These are phyloP conservation scores for Leonotis leonurus DNA, from an alignment of 257 asterid species.

Conservation along the genomic window DNA sequence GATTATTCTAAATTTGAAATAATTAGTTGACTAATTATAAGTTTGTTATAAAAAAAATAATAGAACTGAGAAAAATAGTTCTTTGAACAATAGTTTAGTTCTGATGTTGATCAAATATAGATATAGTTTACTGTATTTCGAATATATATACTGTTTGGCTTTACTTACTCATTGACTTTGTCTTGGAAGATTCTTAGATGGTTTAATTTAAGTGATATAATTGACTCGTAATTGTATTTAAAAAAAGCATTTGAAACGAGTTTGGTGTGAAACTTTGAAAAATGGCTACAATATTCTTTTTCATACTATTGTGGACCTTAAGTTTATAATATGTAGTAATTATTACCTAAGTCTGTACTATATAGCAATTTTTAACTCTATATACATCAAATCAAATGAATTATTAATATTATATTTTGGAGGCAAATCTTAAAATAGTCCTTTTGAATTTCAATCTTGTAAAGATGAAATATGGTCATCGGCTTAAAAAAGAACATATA, in stretches of 20 bases:
- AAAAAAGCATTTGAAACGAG: background rate
- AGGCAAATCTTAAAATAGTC: background rate
- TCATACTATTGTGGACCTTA: background rate
- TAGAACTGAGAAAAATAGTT: background rate
- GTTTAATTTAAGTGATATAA: background rate
- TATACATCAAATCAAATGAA: background rate
- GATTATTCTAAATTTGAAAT: background rate
- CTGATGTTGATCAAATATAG: background rate
- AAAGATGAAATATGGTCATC: too few species aligned
- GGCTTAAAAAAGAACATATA: too few species aligned
- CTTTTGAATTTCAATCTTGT: too few species aligned
- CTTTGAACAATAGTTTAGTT: background rate
- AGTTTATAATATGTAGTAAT: background rate
- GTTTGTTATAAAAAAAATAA: background rate
- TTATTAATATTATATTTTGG: background rate
- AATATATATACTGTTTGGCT: background rate
- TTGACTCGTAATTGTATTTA: background rate
- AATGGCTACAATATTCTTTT: background rate
- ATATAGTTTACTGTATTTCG: background rate
- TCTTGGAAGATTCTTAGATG: background rate
- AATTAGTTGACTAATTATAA: background rate
- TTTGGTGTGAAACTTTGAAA: slow-evolving; percentile 16
- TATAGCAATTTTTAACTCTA: background rate
- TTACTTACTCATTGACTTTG: slow-evolving; percentile 13
- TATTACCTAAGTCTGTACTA: slow-evolving; percentile 1